phyloP scores from a whole-genome alignment of 139 green algal genomes.

The Zygnema cylindricum region DNA sequence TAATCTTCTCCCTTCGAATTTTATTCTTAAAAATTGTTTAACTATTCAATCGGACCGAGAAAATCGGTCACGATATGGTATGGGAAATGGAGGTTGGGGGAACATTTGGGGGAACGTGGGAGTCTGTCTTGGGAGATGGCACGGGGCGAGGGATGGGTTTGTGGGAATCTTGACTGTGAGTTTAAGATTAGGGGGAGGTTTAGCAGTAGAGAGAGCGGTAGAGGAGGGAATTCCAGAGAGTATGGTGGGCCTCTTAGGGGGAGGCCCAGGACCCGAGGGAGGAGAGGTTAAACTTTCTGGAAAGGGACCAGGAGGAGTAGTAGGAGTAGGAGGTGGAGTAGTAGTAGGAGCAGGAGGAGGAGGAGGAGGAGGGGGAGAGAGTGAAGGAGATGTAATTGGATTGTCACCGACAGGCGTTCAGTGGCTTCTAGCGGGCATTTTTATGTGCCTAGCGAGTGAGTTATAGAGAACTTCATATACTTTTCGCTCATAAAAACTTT shows the following conservation, averaged over 20 bases:
- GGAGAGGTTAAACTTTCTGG: not conserved
- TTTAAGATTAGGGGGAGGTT: conserved; percentile 15
- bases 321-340: not conserved
- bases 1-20: not conserved
- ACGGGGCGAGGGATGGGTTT: conserved; percentile 42
- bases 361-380: too few species aligned
- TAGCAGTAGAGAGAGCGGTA: conserved; percentile 6
- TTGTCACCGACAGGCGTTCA: conserved; percentile 48
- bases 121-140: conserved; percentile 15
- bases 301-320: not conserved
- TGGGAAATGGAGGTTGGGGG: conserved; percentile 34
- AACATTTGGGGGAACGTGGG: conserved; percentile 34
- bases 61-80: not conserved
- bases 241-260: conserved; percentile 31
- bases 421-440: conserved; percentile 37
- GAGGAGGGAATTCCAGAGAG: not conserved
- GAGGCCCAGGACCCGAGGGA: not conserved
- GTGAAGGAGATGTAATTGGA: conserved; percentile 26
- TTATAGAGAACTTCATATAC: too few species aligned
- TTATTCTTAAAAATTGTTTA: not conserved
- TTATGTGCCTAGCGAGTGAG: conserved; percentile 35
- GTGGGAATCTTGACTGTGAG: conserved; percentile 35
- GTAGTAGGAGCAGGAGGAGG: not conserved
- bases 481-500: too few species aligned
- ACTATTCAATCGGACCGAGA: not conserved